A percentile compares a stretch with the other conserved stretches of the same genome.
Evolutionary conservation across 805 yeast genomes (phyloP).

Genomic region (Saturnispora galanensis): DNA sequence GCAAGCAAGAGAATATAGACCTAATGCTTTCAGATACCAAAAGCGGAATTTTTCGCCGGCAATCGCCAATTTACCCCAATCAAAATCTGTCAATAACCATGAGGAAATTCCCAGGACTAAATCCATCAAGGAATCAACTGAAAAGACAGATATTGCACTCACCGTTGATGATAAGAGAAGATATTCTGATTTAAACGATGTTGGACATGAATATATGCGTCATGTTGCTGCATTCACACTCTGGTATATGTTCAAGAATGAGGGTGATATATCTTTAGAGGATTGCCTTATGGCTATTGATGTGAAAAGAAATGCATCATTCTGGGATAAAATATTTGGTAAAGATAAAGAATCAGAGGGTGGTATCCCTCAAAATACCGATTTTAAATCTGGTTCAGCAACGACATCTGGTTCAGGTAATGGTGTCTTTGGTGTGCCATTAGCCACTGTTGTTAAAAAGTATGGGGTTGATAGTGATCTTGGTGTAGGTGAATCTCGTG

Average conservation of each 20-base stretch:
- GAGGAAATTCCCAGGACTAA: neutral
- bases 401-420: conserved; percentile 12
- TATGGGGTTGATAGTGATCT: conserved; percentile 76
- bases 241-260: conserved; percentile 25
- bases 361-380: conserved; percentile 7
- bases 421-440: conserved; percentile 70
- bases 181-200: conserved; percentile 52
- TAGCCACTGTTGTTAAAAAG: conserved; percentile 54
- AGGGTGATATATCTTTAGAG: conserved; percentile 23
- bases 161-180: conserved; percentile 17
- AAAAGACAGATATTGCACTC: neutral
- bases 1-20: conserved; percentile 87
- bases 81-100: conserved; percentile 19
- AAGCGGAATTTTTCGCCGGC: conserved; percentile 28
- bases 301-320: conserved; percentile 33
- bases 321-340: conserved; percentile 43
- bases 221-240: conserved; percentile 50
- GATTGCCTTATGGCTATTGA: conserved; percentile 35
- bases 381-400: conserved; percentile 15
- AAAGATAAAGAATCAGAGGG: neutral
- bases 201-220: conserved; percentile 49
- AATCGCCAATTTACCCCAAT: conserved; percentile 30
- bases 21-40: conserved; percentile 84
- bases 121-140: neutral
- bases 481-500: conserved; percentile 73